Evolutionary conservation across 441 rosid genomes (phyloP), one percentile per base, ranked within the genome.

Genomic region (Croton laevigatus): DNA sequence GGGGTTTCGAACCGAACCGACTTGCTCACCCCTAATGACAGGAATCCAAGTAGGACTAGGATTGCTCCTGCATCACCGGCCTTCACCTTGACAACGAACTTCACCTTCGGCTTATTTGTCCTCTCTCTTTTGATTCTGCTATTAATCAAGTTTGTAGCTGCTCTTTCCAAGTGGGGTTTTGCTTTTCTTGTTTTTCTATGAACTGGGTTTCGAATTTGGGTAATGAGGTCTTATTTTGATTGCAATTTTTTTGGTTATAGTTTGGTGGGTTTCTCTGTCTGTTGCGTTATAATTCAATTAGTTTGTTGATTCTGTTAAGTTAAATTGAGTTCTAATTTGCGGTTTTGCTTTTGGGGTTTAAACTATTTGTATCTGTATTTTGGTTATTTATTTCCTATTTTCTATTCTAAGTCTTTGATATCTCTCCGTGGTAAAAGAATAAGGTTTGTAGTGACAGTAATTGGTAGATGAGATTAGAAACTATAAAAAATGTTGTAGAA

Each of bases 151-250:
- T 27, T 38, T 42, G 3, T 42, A 51, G 13, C 27, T 62, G 64
- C 51, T 49, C 22, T 59, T 70, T 48, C 8, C 37, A 10, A 27
- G 13, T 32, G 64, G 68, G 54, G 54, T 12, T 20, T 70, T 61
- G 40, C 55, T 12, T 11, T 22, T 60, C 6, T 54, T 3, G 3
- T n/a, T 44, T 27, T 27, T 58, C 32, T 2, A 58, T 58, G 6
- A 27, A 13, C 3, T 58, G 38, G 57, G 57, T 54, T 40, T 63
- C 20, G 42, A n/a, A 23, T 59, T 27, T 71, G 61, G 54, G 8
- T 49, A 19, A 20, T 60, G 34, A 37, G 59, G 16, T 61, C 2
- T 51, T 40, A 40, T 23, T n/a, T n/a, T n/a, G n/a, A n/a, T n/a
- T n/a, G n/a, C n/a, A n/a, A n/a, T n/a, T n/a, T n/a, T 62, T 42